Conservation (phyloP, 306 rosid species). For the Gillenia trifoliata region DNA sequence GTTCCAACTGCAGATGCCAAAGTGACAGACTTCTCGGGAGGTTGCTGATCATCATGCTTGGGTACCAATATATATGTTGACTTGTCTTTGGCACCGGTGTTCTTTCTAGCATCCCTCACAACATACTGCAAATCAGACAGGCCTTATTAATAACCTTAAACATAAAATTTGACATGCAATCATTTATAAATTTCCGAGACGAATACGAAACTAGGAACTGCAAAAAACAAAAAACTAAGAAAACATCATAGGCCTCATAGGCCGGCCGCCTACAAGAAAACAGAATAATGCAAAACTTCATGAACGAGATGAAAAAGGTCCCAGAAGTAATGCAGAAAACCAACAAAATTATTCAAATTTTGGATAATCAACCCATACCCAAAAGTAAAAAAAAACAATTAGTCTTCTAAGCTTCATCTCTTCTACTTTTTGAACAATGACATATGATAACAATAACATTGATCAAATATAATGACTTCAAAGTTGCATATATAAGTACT, state of each 20-base stretch:
- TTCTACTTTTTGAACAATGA: not conserved
- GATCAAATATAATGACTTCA: not conserved
- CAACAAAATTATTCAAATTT: not conserved
- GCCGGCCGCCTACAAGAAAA: not conserved
- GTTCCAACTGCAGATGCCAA: conserved; percentile 42
- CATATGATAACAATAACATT: not conserved
- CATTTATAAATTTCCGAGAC: not conserved
- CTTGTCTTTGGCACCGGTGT: conserved; percentile 36
- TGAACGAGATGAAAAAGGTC: not conserved
- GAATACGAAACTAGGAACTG: not conserved
- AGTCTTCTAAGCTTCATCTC: not conserved
- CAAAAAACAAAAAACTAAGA: not conserved
- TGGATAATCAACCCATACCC: not conserved
- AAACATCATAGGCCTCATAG: not conserved
- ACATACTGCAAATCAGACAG: conserved; percentile 55
- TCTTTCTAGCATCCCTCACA: conserved; percentile 49
- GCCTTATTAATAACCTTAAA: conserved; percentile 6
- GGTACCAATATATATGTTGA: conserved; percentile 39
- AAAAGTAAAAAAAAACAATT: not conserved
- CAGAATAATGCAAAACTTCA: not conserved
- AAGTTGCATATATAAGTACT: not conserved
- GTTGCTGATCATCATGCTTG: conserved; percentile 43
- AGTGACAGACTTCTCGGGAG: conserved; percentile 36
- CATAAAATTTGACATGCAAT: not conserved
- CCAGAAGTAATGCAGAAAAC: not conserved